phyloP scores from a whole-genome alignment of 2,329 filamentous ascomycete genomes.

The Fusarium pininemorale region DNA sequence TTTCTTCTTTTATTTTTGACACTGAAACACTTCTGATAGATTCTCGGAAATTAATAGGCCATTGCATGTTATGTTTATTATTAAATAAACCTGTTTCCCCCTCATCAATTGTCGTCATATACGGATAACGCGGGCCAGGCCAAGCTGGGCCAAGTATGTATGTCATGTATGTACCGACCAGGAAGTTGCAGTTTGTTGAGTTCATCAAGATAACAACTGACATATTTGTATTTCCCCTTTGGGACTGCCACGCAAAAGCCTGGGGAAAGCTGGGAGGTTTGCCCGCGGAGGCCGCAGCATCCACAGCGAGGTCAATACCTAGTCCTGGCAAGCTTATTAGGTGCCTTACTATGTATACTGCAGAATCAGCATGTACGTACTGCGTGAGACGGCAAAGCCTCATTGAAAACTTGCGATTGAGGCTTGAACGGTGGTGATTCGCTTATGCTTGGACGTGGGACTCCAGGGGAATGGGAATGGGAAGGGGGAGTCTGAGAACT shows the following conservation, averaged over 20 bases:
- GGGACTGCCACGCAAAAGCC: conserved; percentile 25
- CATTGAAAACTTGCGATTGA: conserved; percentile 14
- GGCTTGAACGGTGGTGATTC: conserved; percentile 30
- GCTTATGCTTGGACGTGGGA: conserved; percentile 5
- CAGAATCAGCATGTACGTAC: background rate
- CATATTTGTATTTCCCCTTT: conserved; percentile 27
- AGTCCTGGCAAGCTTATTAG: background rate
- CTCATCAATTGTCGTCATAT: conserved; percentile 19
- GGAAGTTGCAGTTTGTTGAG: conserved; percentile 37
- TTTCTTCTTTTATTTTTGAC: background rate
- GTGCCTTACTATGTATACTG: background rate
- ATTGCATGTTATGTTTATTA: background rate
- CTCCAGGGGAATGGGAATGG: conserved; percentile 30
- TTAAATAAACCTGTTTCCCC: background rate
- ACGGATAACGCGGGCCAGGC: conserved; percentile 12
- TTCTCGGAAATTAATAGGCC: background rate
- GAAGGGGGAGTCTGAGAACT: conserved; percentile 17
- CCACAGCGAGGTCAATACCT: background rate
- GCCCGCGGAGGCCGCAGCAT: conserved; percentile 14
- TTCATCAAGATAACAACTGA: conserved; percentile 1
- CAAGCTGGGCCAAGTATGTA: conserved; percentile 11
- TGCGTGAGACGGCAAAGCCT: background rate
- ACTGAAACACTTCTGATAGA: background rate
- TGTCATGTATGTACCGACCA: conserved; percentile 9
- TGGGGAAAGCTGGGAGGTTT: conserved; percentile 27